phyloP scores from a whole-genome alignment of 75 land plant species.

The Ceratopteris richardii region DNA sequence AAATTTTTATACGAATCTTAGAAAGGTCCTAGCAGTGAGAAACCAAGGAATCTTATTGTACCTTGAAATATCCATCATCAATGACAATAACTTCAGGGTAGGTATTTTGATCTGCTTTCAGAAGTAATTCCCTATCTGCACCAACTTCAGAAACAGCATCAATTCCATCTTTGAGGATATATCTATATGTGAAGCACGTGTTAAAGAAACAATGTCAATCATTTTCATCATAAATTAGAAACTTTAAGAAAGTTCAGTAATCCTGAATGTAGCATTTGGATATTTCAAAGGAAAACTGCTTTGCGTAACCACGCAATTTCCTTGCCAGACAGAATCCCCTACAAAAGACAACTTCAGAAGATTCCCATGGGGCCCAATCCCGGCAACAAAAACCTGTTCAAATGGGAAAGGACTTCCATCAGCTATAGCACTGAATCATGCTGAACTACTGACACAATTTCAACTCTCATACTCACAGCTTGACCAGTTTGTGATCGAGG shows the following conservation, averaged over 20 bases:
- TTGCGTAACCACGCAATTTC: conserved; percentile 37
- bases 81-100: conserved; percentile 43
- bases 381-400: conserved; percentile 18
- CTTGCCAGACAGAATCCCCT: conserved; percentile 65
- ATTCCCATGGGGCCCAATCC: conserved; percentile 53
- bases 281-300: conserved; percentile 73
- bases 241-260: background rate
- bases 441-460: background rate
- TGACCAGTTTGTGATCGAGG: conserved; percentile 48
- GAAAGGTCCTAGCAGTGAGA: too few relatives aligned
- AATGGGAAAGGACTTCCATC: background rate
- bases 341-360: conserved; percentile 50
- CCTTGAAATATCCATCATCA: conserved; percentile 79
- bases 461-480: conserved; percentile 30
- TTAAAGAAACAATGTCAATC: background rate
- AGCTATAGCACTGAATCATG: background rate
- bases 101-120: conserved; percentile 26
- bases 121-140: conserved; percentile 41
- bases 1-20: too few relatives aligned
- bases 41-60: conserved; percentile 3
- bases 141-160: conserved; percentile 46
- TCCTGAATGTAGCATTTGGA: conserved; percentile 30
- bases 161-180: conserved; percentile 37
- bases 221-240: background rate
- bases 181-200: conserved; percentile 56